Evolutionary conservation across 148 eudicot species (phyloP), one percentile per base, ranked within the genome.

Genomic region (Camellia japonica): DNA sequence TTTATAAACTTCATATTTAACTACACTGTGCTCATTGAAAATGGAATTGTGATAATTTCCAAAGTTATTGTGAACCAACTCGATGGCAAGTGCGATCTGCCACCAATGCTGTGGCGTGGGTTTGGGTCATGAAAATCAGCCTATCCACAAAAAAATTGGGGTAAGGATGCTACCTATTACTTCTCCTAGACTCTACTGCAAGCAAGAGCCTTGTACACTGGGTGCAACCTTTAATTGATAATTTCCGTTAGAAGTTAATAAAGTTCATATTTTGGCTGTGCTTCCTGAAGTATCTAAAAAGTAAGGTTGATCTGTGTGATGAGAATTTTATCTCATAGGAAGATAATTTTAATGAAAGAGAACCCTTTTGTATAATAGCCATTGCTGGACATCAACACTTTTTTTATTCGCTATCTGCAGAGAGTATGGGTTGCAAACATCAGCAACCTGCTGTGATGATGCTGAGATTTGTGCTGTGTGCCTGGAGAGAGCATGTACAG

Each of bases 381-480:
- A 5, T 11, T 20, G 12, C 79, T 60, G 13, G 74, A 49, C 69
- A 68, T 49, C 38, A 62, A 70, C 15, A 76, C 62, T 52, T 68
- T 73, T 8, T 73, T 13, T 19, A 46, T 51, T 65, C 47, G 8
- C 73, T 78, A 43, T 84, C 49, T 83, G 79, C 90, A 96, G 99
- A 85, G 98, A 92, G 70, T 90, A 77, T 72, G 98, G 99, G 61
- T 86, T 96, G 93, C 93, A 87, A 80, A 80, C 84, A 44, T 89
- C 88, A 30, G 78, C 88, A 38, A 77, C 85, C 77, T 63, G 89
- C 66, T 90, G 85, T 71, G 97, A 93, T 78, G 99, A 93, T 63
- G 83, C 87, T 66, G 99, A 93, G 67, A 84, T 86, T 71, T 96
- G 99, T 80, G 93, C 98, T 82, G 99, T 96, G 81, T 96, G 99